A percentile compares a stretch with the other conserved stretches of the same genome.
Conservation (phyloP, 768 basidiomycete species). For the Phylloporus sp. region DNA sequence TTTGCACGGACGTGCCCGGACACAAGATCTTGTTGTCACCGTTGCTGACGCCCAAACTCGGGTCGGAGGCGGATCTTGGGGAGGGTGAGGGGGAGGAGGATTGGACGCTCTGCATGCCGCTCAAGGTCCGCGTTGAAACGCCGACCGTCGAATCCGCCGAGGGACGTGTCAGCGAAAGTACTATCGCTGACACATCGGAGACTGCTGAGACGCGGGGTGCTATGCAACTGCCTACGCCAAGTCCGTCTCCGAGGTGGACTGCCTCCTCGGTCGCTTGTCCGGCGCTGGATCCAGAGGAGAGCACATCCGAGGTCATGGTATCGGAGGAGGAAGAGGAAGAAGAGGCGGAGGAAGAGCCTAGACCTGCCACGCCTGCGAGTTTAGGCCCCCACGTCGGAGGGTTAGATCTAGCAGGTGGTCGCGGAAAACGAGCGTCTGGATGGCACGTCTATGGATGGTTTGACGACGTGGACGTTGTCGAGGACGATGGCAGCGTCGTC, state of each 20-base stretch:
- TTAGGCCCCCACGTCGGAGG: constrained; percentile 27
- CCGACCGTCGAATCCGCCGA: neutral
- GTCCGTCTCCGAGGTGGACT: constrained; percentile 24
- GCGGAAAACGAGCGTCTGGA: constrained; percentile 31
- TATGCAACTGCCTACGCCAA: constrained; percentile 25
- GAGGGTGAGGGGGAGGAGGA: constrained; percentile 22
- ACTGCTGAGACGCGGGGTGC: neutral
- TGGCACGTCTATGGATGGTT: constrained; percentile 33
- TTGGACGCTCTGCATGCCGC: constrained; percentile 32
- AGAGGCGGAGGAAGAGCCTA: too few relatives aligned
- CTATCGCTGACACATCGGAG: constrained; percentile 1
- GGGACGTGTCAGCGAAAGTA: constrained; percentile 2
- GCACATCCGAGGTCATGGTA: too few relatives aligned
- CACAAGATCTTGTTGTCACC: constrained; percentile 12
- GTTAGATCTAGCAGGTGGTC: constrained; percentile 27
- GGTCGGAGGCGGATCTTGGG: constrained; percentile 4
- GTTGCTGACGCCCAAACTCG: neutral
- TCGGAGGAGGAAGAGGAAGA: too few relatives aligned
- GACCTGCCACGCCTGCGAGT: constrained; percentile 19
- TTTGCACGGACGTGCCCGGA: constrained; percentile 27
- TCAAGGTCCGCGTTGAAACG: constrained; percentile 11
- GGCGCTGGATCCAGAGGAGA: constrained; percentile 13
- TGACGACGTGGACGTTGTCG: constrained; percentile 11
- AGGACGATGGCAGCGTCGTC: neutral
- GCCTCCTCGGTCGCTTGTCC: neutral